Conservation (phyloP, 805 yeast species). For the Lipomyces kockii region DNA sequence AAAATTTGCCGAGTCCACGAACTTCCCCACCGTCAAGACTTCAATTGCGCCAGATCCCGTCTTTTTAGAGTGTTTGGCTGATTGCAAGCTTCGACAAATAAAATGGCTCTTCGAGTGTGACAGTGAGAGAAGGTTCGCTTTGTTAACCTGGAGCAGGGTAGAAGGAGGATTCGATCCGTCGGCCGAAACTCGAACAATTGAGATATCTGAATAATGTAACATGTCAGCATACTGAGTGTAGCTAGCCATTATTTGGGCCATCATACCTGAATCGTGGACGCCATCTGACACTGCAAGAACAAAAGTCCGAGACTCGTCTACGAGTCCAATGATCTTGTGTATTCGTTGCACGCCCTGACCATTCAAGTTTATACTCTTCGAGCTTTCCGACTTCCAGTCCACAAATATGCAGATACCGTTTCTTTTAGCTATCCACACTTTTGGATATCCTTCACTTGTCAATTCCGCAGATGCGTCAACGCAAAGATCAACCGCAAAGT, state of each 20-base stretch:
- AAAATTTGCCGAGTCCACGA: constrained; percentile 19
- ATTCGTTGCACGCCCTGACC: constrained; percentile 26
- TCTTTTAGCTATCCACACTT: constrained; percentile 42
- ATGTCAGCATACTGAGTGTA: not conserved
- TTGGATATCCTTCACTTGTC: constrained; percentile 18
- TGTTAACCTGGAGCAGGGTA: constrained; percentile 19
- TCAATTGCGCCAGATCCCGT: constrained; percentile 8
- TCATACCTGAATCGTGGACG: constrained; percentile 17
- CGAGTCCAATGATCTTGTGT: constrained; percentile 29
- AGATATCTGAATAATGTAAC: constrained; percentile 14
- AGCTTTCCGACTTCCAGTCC: constrained; percentile 39
- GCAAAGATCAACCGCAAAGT: constrained; percentile 43
- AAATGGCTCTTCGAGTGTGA: constrained; percentile 42
- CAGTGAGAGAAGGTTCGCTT: constrained; percentile 40
- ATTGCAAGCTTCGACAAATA: constrained; percentile 18
- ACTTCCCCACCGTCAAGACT: constrained; percentile 32
- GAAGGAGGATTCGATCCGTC: not conserved
- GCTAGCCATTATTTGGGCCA: not conserved
- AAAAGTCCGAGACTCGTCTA: constrained; percentile 24
- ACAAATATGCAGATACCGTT: constrained; percentile 39
- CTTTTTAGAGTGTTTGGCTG: constrained; percentile 2
- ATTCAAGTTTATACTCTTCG: constrained; percentile 17
- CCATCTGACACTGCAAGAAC: constrained; percentile 31
- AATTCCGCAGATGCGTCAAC: constrained; percentile 38
- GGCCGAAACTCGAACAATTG: constrained; percentile 14